These are phyloP conservation scores for Arthrobotrys musiformis DNA, from an alignment of 2,329 filamentous ascomycete species.

Conservation along the genomic window DNA sequence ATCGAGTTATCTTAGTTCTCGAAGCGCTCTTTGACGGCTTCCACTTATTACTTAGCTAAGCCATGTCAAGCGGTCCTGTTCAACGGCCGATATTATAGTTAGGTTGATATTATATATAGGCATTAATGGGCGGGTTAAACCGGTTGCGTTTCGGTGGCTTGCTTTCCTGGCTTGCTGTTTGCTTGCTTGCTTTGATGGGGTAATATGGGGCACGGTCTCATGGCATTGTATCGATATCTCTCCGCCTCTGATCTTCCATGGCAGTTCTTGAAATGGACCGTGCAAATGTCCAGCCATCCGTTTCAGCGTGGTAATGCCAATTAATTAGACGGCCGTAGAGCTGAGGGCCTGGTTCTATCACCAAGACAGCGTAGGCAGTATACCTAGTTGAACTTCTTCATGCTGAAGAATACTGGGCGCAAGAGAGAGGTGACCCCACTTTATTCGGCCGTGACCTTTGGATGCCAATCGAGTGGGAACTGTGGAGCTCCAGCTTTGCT, in stretches of 20 bases:
- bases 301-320: slow-evolving; percentile 3
- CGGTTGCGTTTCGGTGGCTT: slow-evolving; percentile 18
- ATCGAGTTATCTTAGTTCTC: slow-evolving; percentile 5
- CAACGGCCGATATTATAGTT: slow-evolving; percentile 16
- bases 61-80: slow-evolving; percentile 1
- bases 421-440: slow-evolving; percentile 31
- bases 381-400: not conserved
- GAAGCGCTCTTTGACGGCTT: slow-evolving; percentile 3
- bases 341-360: not conserved
- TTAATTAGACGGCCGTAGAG: not conserved
- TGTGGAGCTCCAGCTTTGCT: slow-evolving; percentile 34
- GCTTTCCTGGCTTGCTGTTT: not conserved
- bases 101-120: slow-evolving; percentile 41
- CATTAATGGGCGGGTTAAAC: not conserved
- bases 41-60: not conserved
- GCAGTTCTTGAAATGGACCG: not conserved
- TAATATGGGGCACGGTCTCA: not conserved
- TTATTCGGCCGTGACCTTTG: slow-evolving; percentile 10
- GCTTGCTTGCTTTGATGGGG: not conserved
- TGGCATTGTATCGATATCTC: slow-evolving; percentile 31
- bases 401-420: not conserved
- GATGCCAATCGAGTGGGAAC: slow-evolving; percentile 19
- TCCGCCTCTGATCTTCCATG: slow-evolving; percentile 24
- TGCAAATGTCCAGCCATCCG: slow-evolving; percentile 7
- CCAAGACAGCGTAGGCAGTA: not conserved